Percentiles rank a stretch among this genome's conserved stretches.
Evolutionary conservation across 768 basidiomycete species (phyloP).

Genomic region (Termitomyces sp.): DNA sequence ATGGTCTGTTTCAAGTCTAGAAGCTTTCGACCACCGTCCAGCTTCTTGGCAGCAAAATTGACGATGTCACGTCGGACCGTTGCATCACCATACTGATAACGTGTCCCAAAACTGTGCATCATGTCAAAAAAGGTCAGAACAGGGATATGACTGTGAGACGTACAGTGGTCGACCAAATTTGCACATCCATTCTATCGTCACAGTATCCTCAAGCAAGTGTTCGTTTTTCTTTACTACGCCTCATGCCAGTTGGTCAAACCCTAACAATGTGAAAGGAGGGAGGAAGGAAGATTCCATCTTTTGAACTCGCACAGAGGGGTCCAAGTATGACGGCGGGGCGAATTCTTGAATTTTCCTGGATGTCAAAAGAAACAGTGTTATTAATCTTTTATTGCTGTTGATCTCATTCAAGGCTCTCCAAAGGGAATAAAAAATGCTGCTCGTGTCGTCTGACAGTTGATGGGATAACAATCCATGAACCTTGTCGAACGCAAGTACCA

Average conservation of each 20-base stretch:
- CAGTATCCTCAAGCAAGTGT: background rate
- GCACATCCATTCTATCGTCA: background rate
- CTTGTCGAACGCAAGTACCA: background rate
- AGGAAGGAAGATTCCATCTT: accelerated
- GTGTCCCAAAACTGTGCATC: background rate
- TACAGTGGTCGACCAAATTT: background rate
- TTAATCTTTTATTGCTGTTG: background rate
- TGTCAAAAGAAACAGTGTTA: background rate
- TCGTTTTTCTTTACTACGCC: background rate
- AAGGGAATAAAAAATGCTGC: background rate
- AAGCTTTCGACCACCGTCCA: background rate
- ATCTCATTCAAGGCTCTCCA: background rate
- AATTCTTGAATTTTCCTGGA: background rate
- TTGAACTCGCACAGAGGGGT: background rate
- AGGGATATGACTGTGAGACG: background rate
- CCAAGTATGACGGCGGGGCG: background rate
- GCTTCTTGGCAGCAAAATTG: background rate
- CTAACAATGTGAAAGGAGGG: background rate
- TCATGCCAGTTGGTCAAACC: background rate
- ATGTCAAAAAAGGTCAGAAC: background rate
- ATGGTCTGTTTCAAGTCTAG: too few species aligned
- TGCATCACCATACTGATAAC: background rate
- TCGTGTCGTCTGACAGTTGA: accelerated
- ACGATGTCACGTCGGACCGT: background rate
- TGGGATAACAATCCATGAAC: background rate